These are phyloP conservation scores for Gypsophila paniculata DNA, from an alignment of 179 eudicot genomes.

Conservation along the genomic window DNA sequence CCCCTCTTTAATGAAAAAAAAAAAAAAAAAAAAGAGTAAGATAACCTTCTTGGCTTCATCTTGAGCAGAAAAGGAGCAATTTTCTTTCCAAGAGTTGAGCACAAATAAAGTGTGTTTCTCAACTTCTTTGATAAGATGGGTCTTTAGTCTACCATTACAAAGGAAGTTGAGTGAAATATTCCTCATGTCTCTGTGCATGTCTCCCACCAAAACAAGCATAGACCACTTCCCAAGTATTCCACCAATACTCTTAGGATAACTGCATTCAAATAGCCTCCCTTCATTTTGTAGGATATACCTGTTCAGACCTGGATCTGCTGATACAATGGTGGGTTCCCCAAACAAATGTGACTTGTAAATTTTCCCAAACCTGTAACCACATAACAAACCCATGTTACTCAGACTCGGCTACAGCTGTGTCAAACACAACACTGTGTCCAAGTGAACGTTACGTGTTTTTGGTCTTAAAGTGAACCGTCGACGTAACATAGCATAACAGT, in stretches of 20 bases:
- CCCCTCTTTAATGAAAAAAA: not conserved
- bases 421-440: no score
- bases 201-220: conserved; percentile 89
- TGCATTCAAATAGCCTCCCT: conserved; percentile 84
- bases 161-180: conserved; percentile 43
- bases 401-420: no score
- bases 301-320: conserved; percentile 84
- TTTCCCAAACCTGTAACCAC: conserved; percentile 65
- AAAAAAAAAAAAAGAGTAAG: not conserved
- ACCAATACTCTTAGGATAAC: conserved; percentile 93
- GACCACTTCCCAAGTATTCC: conserved; percentile 99
- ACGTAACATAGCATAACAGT: no score
- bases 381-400: no score
- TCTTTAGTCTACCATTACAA: conserved; percentile 51
- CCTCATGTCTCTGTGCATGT: conserved; percentile 89
- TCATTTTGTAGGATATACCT: conserved; percentile 81
- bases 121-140: conserved; percentile 69
- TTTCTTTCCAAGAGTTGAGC: conserved; percentile 59
- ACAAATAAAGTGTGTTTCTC: conserved; percentile 72
- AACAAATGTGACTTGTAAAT: conserved; percentile 88
- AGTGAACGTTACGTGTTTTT: no score
- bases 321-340: conserved; percentile 91
- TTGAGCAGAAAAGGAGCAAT: conserved; percentile 76
- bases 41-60: conserved; percentile 98
- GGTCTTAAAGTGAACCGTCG: no score